Evolutionary conservation across 257 asterid species (phyloP).

Genomic region (Catharanthus roseus): DNA sequence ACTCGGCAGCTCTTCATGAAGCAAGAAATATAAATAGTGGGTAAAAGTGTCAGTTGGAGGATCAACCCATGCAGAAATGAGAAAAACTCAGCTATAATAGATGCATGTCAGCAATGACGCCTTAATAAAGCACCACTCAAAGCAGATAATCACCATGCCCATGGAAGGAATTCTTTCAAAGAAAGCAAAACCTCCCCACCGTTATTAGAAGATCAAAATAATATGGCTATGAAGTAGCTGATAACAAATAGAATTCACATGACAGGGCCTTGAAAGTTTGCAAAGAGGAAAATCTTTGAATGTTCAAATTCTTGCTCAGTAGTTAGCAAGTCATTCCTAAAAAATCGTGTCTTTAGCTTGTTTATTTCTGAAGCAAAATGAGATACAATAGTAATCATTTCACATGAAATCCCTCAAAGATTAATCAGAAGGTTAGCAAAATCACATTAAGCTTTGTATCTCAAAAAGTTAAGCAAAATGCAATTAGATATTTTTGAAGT

Average conservation of each 20-base stretch:
- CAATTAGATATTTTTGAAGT: no score
- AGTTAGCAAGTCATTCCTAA: no score
- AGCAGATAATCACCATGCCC: neutral
- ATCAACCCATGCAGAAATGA: neutral
- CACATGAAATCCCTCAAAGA: neutral
- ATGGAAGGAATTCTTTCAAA: neutral
- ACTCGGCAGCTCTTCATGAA: conserved; percentile 85
- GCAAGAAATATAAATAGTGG: conserved; percentile 30
- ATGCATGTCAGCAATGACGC: neutral
- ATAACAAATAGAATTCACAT: neutral
- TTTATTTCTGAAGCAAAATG: neutral
- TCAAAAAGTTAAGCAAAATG: neutral
- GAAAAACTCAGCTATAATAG: neutral
- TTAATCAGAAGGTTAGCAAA: neutral
- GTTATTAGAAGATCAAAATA: neutral
- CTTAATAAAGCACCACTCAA: neutral
- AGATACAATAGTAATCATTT: neutral
- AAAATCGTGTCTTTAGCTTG: no score
- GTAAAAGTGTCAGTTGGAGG: conserved; percentile 8
- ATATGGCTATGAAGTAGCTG: neutral
- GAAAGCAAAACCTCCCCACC: neutral
- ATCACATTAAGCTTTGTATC: neutral
- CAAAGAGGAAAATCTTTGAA: neutral
- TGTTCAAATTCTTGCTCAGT: neutral
- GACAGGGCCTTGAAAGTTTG: neutral